Percentiles rank a stretch among this genome's conserved stretches.
Conservation (phyloP, 2,329 filamentous ascomycete genomes). For the Aspergillus sp. region DNA sequence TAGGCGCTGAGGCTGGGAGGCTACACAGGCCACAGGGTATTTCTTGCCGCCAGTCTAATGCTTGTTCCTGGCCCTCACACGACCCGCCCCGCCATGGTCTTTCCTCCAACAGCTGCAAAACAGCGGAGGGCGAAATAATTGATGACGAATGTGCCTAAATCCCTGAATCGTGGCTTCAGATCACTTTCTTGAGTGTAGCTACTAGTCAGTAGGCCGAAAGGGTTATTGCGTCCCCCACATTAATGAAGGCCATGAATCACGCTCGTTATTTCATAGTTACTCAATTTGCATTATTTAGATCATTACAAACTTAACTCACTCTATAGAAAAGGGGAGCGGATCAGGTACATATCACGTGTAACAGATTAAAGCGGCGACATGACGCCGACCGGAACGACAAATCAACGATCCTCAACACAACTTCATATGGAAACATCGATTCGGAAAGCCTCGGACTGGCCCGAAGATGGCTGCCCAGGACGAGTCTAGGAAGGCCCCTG, state of each 20-base stretch:
- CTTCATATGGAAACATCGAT: background rate
- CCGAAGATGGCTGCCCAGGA: constrained; percentile 1
- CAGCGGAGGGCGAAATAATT: background rate
- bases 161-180: no score
- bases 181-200: no score
- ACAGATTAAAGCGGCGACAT: background rate
- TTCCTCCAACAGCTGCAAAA: background rate
- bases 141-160: background rate
- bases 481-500: constrained; percentile 11
- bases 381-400: background rate
- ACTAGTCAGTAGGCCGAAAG: no score
- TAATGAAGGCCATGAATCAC: no score
- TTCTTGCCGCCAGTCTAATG: constrained; percentile 2
- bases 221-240: no score
- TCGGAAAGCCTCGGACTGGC: background rate
- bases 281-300: no score
- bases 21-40: background rate
- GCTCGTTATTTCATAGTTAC: no score
- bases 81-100: background rate
- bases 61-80: background rate
- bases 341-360: background rate
- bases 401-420: background rate
- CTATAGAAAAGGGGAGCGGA: no score
- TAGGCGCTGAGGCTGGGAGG: background rate
- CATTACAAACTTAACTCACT: no score